Conservation (phyloP, 768 basidiomycete species). For the Filobasidium floriforme region DNA sequence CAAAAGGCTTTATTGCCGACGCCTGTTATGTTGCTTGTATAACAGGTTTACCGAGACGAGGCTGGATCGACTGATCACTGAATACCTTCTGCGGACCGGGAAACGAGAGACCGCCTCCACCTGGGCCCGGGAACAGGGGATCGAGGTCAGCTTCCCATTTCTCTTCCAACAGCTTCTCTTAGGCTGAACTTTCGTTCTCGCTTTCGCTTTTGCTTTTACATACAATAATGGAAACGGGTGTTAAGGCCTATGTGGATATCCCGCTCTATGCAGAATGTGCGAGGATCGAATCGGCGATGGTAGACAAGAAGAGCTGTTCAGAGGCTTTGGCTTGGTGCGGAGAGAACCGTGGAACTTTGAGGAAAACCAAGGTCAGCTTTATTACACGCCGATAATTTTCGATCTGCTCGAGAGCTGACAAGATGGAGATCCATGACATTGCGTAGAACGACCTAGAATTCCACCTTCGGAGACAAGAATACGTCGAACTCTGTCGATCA, state of each 20-base stretch:
- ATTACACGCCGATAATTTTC: not conserved
- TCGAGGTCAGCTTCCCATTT: slow-evolving; percentile 57
- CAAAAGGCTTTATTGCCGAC: too few relatives aligned
- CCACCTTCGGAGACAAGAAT: slow-evolving; percentile 89
- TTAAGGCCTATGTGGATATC: slow-evolving; percentile 46
- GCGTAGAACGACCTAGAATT: slow-evolving; percentile 87
- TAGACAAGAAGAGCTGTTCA: slow-evolving; percentile 61
- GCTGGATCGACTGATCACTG: slow-evolving; percentile 81
- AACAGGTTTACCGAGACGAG: slow-evolving; percentile 68
- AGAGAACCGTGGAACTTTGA: slow-evolving; percentile 85
- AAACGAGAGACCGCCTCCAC: slow-evolving; percentile 67
- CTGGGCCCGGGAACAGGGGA: slow-evolving; percentile 66
- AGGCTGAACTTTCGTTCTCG: slow-evolving; percentile 12
- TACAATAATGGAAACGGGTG: not conserved
- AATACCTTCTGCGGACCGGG: slow-evolving; percentile 78
- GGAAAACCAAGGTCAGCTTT: slow-evolving; percentile 72
- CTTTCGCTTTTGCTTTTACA: slow-evolving; percentile 25
- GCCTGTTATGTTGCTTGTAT: slow-evolving; percentile 19
- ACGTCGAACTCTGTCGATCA: slow-evolving; percentile 76
- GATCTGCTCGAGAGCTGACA: not conserved
- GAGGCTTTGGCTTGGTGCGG: slow-evolving; percentile 93
- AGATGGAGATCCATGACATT: not conserved
- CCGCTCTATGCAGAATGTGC: slow-evolving; percentile 36
- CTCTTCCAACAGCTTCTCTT: not conserved
- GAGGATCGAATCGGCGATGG: slow-evolving; percentile 73